A percentile compares a stretch with the other conserved stretches of the same genome.
phyloP scores from a whole-genome alignment of 768 basidiomycete genomes.

The Lactifluus pinguis region DNA sequence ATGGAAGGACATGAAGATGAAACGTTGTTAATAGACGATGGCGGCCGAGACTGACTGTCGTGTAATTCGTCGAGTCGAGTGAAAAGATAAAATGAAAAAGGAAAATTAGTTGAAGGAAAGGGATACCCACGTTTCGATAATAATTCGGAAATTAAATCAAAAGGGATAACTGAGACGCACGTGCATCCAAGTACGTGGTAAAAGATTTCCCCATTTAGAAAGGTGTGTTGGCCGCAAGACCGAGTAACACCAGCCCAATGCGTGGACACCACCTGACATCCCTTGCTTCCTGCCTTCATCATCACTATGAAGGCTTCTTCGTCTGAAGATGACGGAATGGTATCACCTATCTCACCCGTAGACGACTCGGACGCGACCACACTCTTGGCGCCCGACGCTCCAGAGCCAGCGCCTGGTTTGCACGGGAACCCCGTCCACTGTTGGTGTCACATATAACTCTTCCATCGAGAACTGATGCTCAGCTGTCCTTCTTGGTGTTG shows the following conservation, averaged over 20 bases:
- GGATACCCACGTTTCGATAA: not conserved
- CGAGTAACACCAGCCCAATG: not conserved
- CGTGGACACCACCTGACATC: not conserved
- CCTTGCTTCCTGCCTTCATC: conserved; percentile 4
- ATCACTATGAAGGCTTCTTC: conserved; percentile 4
- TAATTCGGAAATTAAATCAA: not conserved
- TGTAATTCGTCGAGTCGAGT: not conserved
- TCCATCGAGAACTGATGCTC: conserved; percentile 11
- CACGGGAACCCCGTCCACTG: conserved; percentile 73
- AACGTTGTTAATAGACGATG: conserved; percentile 2
- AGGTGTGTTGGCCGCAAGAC: not conserved
- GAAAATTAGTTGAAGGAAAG: not conserved
- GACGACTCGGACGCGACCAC: conserved; percentile 55
- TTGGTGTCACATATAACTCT: conserved; percentile 35
- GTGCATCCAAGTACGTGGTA: conserved; percentile 8
- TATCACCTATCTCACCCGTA: conserved; percentile 33
- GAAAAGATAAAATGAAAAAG: not conserved
- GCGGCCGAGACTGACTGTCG: not conserved
- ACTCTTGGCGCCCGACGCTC: conserved; percentile 34
- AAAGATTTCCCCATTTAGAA: not conserved
- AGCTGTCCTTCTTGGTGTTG: conserved; percentile 2
- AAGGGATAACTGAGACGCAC: not conserved
- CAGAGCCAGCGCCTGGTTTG: conserved; percentile 65
- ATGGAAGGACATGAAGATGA: conserved; percentile 3
- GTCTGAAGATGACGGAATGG: conserved; percentile 29